These are phyloP conservation scores for Arthrinium phaeospermum DNA, from an alignment of 2,329 filamentous ascomycete species.

Conservation along the genomic window DNA sequence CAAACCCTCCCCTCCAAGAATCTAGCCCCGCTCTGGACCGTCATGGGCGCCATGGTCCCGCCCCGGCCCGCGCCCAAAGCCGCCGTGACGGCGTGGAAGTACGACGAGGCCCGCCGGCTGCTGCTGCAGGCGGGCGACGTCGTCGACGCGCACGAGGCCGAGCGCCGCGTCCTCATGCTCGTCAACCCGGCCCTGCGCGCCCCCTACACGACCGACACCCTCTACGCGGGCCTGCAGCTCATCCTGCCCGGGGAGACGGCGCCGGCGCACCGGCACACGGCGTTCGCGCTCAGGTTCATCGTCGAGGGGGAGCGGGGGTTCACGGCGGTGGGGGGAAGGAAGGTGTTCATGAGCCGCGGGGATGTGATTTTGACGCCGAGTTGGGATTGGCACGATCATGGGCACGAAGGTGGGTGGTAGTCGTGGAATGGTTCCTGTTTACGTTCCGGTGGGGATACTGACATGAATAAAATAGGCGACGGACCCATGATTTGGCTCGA, in stretches of 20 bases:
- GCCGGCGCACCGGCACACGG: constrained; percentile 57
- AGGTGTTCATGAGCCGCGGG: constrained; percentile 54
- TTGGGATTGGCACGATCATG: constrained; percentile 63
- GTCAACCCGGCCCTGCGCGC: constrained; percentile 37
- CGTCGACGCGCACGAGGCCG: constrained; percentile 41
- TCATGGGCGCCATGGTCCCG: constrained; percentile 33
- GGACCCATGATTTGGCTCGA: constrained; percentile 64
- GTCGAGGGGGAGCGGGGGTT: constrained; percentile 60
- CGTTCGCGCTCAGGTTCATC: constrained; percentile 61
- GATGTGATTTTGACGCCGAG: constrained; percentile 61
- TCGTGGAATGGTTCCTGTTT: neutral
- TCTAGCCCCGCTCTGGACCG: constrained; percentile 19
- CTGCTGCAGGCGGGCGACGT: constrained; percentile 41
- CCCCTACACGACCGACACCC: constrained; percentile 60
- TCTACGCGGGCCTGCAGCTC: constrained; percentile 60
- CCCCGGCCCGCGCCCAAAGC: constrained; percentile 49
- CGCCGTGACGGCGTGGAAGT: constrained; percentile 42
- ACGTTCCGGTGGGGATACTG: too few species aligned
- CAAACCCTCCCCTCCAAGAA: constrained; percentile 6
- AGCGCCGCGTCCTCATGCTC: constrained; percentile 45
- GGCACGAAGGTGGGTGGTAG: constrained; percentile 50
- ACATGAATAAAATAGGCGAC: constrained; percentile 25
- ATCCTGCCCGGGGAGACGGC: constrained; percentile 60
- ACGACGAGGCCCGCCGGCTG: constrained; percentile 38
- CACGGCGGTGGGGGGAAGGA: constrained; percentile 57